Evolutionary conservation across 495 filamentous ascomycete genomes (phyloP), one percentile per base, ranked within the genome.

Genomic region (Ramalina intermedia): DNA sequence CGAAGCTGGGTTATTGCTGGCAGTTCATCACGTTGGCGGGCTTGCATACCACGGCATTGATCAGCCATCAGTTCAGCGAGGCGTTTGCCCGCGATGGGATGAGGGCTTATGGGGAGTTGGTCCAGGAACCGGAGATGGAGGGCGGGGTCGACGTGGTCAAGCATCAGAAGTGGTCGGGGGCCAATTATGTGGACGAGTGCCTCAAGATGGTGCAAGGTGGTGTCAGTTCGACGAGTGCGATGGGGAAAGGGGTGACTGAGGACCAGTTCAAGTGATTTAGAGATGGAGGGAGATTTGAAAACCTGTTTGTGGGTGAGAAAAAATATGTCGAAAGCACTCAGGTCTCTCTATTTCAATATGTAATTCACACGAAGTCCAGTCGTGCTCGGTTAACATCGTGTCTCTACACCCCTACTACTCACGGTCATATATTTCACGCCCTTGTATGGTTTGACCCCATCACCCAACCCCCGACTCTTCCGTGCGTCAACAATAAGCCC

Each of bases 21-120:
- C 91, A 98, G 67, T 98, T 98, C 78, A 96, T 98, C 72, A 98
- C 93, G 27, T 80, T 98, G 33, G 91, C 89, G n/a, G 93, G 91
- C 51, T 74, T 96, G 57, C 93, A 96, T 73, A 94, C 85, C 26
- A 94, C 86, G 5, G 91, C 91, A 18, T 76, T 98, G 23, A 93
- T 93, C 66, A 79, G 78, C 39, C 79, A 96, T 64, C 75, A 80
- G 44, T 98, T 98, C 66, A 80, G 87, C 45, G 78, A 80, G 64
- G 87, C 88, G 21, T 96, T 84, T 60, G 66, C 78, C 12, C 66
- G 78, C 62, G 70, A 81, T 45, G 93, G 91, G 46, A 98, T 98
- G 91, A 80, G 87, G 27, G 91, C 93, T 1, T 98, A 96, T 63
- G 89, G 91, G 57, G 89, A 96, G 67, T 71, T 95, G 38, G 83